phyloP scores from a whole-genome alignment of 2,329 filamentous ascomycete species.

The Colletotrichum plurivorum region DNA sequence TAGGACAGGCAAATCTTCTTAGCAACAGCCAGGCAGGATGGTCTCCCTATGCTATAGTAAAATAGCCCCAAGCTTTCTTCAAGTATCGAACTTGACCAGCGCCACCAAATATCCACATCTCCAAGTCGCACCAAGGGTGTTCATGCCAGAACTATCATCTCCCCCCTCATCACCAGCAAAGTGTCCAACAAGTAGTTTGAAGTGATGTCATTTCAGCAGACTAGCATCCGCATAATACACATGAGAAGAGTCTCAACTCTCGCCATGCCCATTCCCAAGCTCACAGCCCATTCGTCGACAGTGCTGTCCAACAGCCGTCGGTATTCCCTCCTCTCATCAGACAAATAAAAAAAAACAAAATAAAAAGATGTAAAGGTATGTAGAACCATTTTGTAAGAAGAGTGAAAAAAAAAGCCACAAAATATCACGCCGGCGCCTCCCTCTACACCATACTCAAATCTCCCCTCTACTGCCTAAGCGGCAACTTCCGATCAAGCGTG shows the following conservation, averaged over 20 bases:
- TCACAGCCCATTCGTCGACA: neutral
- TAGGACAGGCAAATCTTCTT: too few species aligned
- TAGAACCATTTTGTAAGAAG: neutral
- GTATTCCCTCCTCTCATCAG: neutral
- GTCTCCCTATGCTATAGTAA: too few species aligned
- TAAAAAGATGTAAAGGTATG: neutral
- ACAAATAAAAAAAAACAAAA: neutral
- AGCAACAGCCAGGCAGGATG: too few species aligned
- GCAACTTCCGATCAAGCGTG: constrained; percentile 71
- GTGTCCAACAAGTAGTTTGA: neutral
- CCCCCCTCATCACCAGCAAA: too few species aligned
- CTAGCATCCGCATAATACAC: neutral
- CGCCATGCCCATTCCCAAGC: neutral
- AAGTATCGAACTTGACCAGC: too few species aligned
- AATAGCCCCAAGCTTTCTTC: too few species aligned
- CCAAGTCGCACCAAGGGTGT: too few species aligned
- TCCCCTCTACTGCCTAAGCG: constrained; percentile 56
- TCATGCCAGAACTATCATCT: too few species aligned
- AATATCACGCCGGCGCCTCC: neutral
- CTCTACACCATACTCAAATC: neutral
- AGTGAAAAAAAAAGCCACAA: too few species aligned
- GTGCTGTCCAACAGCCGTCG: too few species aligned
- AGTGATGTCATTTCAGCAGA: neutral
- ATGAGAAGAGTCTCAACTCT: neutral
- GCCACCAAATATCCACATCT: too few species aligned